Conservation (phyloP, 2,329 filamentous ascomycete species). For the Macrophomina pseudophaseolina region DNA sequence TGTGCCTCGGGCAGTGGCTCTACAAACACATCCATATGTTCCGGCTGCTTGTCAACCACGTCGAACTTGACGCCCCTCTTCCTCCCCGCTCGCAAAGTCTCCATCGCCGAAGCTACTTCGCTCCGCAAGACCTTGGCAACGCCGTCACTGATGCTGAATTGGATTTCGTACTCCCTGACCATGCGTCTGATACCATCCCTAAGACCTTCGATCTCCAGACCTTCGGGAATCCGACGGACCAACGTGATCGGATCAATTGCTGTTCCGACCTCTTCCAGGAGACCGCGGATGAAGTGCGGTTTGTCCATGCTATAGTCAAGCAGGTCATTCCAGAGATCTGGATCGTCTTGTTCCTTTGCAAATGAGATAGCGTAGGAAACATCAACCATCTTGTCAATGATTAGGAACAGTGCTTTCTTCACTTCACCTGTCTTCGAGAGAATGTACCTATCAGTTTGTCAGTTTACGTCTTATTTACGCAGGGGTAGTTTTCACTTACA, state of each 20-base stretch:
- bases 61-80: conserved; percentile 89
- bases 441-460: conserved; percentile 62
- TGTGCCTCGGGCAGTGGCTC: conserved; percentile 39
- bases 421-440: conserved; percentile 95
- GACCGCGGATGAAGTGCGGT: conserved; percentile 86
- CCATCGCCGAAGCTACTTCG: conserved; percentile 86
- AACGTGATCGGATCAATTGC: conserved; percentile 91
- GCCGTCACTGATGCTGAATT: conserved; percentile 88
- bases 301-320: conserved; percentile 98
- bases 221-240: conserved; percentile 88
- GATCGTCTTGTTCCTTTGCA: conserved; percentile 89
- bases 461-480: conserved; percentile 27
- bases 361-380: conserved; percentile 93
- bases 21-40: conserved; percentile 38
- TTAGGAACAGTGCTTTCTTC: conserved; percentile 87
- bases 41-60: conserved; percentile 52
- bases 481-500: conserved; percentile 49
- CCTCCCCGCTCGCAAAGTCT: conserved; percentile 77
- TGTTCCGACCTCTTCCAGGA: conserved; percentile 93
- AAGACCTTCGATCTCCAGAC: conserved; percentile 88
- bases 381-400: conserved; percentile 90
- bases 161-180: conserved; percentile 94
- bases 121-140: conserved; percentile 85
- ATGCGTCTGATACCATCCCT: conserved; percentile 87
- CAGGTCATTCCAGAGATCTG: conserved; percentile 92